Evolutionary conservation across 1,284 basidiomycete genomes (phyloP).

Genomic region (Ganoderma sp.): DNA sequence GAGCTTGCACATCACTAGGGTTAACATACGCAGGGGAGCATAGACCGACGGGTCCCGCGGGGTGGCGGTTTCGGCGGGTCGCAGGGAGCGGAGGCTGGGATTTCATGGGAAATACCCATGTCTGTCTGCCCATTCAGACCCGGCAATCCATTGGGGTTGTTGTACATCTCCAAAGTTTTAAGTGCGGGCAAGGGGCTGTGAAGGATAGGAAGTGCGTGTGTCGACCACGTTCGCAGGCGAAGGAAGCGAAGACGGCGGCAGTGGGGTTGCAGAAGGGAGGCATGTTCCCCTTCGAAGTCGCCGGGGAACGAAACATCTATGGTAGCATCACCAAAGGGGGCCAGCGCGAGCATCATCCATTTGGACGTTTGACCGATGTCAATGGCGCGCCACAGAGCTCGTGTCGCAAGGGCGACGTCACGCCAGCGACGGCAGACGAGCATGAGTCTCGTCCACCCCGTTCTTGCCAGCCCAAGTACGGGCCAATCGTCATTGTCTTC

Average conservation of each 20-base stretch:
- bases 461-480: no score
- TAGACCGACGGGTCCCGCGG: no score
- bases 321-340: neutral
- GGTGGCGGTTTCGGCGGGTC: no score
- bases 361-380: neutral
- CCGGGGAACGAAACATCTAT: neutral
- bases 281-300: neutral
- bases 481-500: no score
- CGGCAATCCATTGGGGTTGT: neutral
- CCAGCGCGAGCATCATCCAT: neutral
- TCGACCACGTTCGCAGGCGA: neutral
- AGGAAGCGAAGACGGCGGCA: neutral
- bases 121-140: no score
- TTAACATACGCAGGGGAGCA: no score
- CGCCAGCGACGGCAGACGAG: slow-evolving; percentile 5
- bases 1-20: no score
- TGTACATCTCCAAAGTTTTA: neutral
- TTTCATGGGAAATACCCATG: no score
- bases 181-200: neutral
- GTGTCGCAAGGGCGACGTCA: neutral
- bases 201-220: neutral
- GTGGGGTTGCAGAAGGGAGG: neutral
- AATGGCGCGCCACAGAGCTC: neutral
- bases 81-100: no score
- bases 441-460: neutral